These are phyloP conservation scores for Pichia manshurica DNA, from an alignment of 805 yeast genomes.

Conservation along the genomic window DNA sequence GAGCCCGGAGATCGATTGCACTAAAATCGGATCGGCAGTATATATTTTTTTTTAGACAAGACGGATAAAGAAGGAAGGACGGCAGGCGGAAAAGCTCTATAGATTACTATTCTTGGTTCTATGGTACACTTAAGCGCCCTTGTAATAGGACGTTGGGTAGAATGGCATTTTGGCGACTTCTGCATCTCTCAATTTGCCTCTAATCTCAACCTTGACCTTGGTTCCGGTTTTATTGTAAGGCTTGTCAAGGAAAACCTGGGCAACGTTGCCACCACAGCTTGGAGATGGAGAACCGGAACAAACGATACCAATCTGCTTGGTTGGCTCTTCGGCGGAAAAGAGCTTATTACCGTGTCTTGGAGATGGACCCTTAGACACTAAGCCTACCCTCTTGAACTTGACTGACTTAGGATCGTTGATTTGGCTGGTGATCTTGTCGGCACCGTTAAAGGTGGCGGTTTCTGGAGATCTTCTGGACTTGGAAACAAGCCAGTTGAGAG, in stretches of 20 bases:
- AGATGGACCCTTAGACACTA: constrained; percentile 77
- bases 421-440: constrained; percentile 61
- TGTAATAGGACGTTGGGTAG: constrained; percentile 67
- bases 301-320: constrained; percentile 45
- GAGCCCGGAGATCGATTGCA: too few relatives aligned
- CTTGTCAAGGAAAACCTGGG: constrained; percentile 82
- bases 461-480: constrained; percentile 60
- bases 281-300: constrained; percentile 61
- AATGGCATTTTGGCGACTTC: constrained; percentile 80
- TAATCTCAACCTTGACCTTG: constrained; percentile 62
- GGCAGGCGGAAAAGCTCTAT: too few relatives aligned
- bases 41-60: too few relatives aligned
- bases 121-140: constrained; percentile 19
- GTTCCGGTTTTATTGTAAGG: constrained; percentile 70
- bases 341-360: constrained; percentile 78
- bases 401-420: constrained; percentile 55
- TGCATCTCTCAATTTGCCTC: constrained; percentile 79
- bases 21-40: too few relatives aligned
- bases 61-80: too few relatives aligned
- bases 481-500: constrained; percentile 85
- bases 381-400: constrained; percentile 66
- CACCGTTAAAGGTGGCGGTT: constrained; percentile 65
- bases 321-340: constrained; percentile 45
- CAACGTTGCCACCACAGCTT: constrained; percentile 69
- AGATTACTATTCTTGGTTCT: too few relatives aligned